Evolutionary conservation across 768 basidiomycete species (phyloP).

Genomic region (Cubamyces lactineus): DNA sequence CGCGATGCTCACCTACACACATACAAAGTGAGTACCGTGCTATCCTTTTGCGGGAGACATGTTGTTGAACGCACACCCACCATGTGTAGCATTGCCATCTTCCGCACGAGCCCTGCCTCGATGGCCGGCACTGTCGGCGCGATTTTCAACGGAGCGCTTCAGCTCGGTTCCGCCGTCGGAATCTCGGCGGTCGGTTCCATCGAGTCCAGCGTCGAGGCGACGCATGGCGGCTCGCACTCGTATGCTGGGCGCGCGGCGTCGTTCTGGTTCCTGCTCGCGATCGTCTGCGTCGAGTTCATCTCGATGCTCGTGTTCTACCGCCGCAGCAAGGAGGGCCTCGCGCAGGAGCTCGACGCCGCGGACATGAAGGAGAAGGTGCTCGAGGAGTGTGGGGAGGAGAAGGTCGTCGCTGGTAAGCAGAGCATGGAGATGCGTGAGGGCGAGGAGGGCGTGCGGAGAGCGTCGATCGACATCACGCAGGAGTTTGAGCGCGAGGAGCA

Average conservation of each 20-base stretch:
- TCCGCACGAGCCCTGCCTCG: conserved; percentile 50
- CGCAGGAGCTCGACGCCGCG: background rate
- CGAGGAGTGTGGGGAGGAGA: conserved; percentile 4
- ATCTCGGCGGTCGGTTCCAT: conserved; percentile 53
- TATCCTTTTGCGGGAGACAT: background rate
- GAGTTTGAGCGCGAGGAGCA: background rate
- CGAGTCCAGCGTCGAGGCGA: conserved; percentile 45
- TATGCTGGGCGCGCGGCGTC: conserved; percentile 49
- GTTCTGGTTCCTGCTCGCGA: conserved; percentile 38
- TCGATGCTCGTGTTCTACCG: conserved; percentile 42
- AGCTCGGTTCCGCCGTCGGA: conserved; percentile 55
- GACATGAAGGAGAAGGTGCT: conserved; percentile 6
- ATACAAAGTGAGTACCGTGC: conserved; percentile 46
- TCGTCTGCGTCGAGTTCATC: conserved; percentile 39
- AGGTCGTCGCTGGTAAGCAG: conserved; percentile 4
- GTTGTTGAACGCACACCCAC: too few species aligned
- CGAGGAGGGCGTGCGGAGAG: conserved; percentile 1
- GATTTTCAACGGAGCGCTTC: conserved; percentile 56
- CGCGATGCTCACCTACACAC: conserved; percentile 47
- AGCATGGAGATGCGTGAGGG: background rate
- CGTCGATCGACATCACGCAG: background rate
- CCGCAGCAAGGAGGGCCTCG: conserved; percentile 22
- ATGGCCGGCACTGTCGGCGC: conserved; percentile 59
- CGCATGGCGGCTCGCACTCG: conserved; percentile 35
- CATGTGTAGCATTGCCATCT: conserved; percentile 50